Evolutionary conservation across 108 stramenopile genomes (phyloP).

Genomic region (Epithemia pelagica): DNA sequence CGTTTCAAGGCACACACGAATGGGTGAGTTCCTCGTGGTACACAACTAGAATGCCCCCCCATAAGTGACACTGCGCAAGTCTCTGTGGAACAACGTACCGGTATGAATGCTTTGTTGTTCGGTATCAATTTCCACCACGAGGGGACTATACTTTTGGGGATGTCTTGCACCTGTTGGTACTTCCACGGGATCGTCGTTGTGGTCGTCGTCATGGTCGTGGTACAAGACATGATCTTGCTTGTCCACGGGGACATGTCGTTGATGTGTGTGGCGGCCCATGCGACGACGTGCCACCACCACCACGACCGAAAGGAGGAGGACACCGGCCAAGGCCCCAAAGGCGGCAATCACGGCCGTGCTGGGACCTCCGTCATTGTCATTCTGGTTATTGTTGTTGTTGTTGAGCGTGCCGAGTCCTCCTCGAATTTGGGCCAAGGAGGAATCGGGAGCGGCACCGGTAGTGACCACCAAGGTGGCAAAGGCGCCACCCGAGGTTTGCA

Average conservation of each 20-base stretch:
- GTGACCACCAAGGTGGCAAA: not conserved
- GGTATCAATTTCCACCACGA: not conserved
- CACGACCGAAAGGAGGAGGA: not conserved
- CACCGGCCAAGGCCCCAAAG: not conserved
- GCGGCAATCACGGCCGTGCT: not conserved
- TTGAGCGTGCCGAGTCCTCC: not conserved
- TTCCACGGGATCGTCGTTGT: not conserved
- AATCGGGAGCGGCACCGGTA: not conserved
- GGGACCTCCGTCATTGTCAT: not conserved
- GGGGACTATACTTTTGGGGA: not conserved
- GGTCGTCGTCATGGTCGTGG: not conserved
- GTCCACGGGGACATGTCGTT: not conserved
- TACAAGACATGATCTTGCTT: not conserved
- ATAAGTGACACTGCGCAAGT: not conserved
- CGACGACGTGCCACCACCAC: not conserved
- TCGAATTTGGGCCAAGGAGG: not conserved
- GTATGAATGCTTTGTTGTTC: not conserved
- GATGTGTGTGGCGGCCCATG: not conserved
- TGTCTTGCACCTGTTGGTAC: not conserved
- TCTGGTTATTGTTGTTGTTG: too few species aligned
- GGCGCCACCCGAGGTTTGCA: not conserved
- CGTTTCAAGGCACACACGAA: too few species aligned
- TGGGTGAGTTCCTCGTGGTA: too few species aligned
- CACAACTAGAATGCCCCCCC: not conserved
- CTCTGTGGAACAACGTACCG: not conserved